Percentiles rank a stretch among this genome's conserved stretches.
phyloP scores from a whole-genome alignment of 306 rosid genomes.

The Fragaria vesca region DNA sequence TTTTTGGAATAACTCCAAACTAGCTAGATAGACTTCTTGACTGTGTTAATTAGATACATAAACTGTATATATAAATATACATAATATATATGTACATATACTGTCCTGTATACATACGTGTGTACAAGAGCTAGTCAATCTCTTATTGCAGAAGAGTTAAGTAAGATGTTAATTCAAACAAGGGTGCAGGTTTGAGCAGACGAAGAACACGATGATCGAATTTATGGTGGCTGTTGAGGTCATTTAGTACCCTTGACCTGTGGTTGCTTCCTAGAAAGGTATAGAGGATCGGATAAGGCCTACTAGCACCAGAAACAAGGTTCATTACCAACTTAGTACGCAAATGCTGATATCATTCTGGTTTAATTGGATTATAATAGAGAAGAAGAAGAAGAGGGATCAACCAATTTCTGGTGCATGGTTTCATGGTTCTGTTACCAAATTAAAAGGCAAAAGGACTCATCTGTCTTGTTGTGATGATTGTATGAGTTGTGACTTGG shows the following conservation, averaged over 20 bases:
- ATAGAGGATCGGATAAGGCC: not conserved
- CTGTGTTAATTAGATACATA: not conserved
- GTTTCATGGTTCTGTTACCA: not conserved
- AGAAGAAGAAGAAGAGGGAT: not conserved
- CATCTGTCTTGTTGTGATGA: conserved; percentile 46
- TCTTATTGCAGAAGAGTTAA: not conserved
- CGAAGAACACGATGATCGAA: conserved; percentile 3
- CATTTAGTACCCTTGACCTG: conserved; percentile 10
- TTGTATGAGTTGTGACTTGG: conserved; percentile 18
- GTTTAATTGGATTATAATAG: not conserved
- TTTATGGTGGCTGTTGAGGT: not conserved
- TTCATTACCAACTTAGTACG: not conserved
- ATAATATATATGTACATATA: not conserved
- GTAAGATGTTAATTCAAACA: not conserved
- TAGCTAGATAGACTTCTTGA: not conserved
- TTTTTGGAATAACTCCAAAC: not conserved
- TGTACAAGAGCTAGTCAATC: not conserved
- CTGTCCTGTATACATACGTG: not conserved
- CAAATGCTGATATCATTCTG: not conserved
- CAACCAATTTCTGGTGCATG: not conserved
- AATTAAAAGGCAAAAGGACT: conserved; percentile 35
- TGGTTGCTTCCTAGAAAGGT: not conserved
- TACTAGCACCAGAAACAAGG: not conserved
- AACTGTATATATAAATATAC: not conserved
- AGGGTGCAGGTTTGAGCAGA: not conserved